Percentiles rank a stretch among this genome's conserved stretches.
These are phyloP conservation scores for Yamagishiella unicocca DNA, from an alignment of 139 green algal species.

Conservation along the genomic window DNA sequence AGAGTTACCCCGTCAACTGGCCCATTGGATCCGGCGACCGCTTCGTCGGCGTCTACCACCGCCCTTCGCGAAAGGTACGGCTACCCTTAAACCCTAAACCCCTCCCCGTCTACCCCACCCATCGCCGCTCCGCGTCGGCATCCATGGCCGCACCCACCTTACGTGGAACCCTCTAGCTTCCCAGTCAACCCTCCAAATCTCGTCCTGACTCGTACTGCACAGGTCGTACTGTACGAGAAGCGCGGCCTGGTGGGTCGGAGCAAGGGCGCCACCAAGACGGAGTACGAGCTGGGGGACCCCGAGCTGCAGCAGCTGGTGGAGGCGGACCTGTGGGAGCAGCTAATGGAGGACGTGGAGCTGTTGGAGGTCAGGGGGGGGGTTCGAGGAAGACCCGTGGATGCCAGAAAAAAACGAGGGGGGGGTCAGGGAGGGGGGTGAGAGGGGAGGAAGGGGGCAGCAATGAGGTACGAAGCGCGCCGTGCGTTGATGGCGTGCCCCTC, in stretches of 20 bases:
- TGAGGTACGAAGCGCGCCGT: too few species aligned
- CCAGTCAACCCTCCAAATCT: not conserved
- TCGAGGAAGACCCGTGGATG: too few species aligned
- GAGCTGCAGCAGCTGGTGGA: slow-evolving; percentile 69
- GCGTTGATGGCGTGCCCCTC: too few species aligned
- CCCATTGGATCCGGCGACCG: slow-evolving; percentile 79
- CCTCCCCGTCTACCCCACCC: not conserved
- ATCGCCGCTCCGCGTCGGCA: too few species aligned
- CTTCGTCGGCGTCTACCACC: slow-evolving; percentile 79
- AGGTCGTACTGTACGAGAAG: slow-evolving; percentile 61
- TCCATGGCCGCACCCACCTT: too few species aligned
- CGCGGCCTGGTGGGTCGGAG: slow-evolving; percentile 4
- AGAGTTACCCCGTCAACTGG: slow-evolving; percentile 84
- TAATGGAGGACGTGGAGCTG: slow-evolving; percentile 84
- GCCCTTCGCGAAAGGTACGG: slow-evolving; percentile 62
- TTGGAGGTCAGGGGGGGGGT: slow-evolving; percentile 64
- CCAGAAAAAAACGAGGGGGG: too few species aligned
- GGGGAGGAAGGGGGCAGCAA: not conserved
- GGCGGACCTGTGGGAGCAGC: slow-evolving; percentile 73
- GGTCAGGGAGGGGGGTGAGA: too few species aligned
- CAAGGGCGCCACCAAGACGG: slow-evolving; percentile 46
- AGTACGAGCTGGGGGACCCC: slow-evolving; percentile 63
- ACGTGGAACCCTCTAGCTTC: too few species aligned
- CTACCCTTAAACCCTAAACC: not conserved
- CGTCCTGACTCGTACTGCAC: too few species aligned